These are phyloP conservation scores for Camelina neglecta DNA, from an alignment of 345 rosid species.

Conservation along the genomic window DNA sequence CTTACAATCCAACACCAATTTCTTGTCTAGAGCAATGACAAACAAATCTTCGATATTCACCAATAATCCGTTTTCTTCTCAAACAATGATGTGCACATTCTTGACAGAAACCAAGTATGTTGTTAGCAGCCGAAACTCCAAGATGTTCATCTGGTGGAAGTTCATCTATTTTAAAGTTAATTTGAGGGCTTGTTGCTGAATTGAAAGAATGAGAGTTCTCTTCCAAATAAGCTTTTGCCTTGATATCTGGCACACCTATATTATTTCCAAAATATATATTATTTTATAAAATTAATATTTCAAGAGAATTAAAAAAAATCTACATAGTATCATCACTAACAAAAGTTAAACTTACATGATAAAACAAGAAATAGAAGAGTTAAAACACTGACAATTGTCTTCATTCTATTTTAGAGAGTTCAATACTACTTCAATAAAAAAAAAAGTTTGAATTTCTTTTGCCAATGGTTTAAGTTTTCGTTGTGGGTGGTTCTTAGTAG, in stretches of 20 bases:
- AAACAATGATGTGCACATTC: neutral
- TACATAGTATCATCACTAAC: neutral
- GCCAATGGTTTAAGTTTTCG: no score
- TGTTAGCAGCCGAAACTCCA: neutral
- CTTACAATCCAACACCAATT: neutral
- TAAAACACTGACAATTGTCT: neutral
- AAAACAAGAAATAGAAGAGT: neutral
- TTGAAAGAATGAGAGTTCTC: neutral
- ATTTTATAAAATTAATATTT: neutral
- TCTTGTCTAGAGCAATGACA: neutral
- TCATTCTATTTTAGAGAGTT: neutral
- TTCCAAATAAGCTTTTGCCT: neutral
- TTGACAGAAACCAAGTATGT: neutral
- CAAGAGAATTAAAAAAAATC: neutral
- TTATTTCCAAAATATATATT: neutral
- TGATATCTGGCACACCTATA: neutral
- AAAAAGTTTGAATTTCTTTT: no score
- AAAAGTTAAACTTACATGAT: neutral
- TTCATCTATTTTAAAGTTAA: neutral
- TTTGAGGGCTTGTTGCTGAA: neutral
- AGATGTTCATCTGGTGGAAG: neutral
- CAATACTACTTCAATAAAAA: no score
- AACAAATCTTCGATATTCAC: neutral
- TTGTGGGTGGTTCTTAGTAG: no score
- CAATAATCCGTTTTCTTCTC: neutral